Evolutionary conservation across 2,329 filamentous ascomycete species (phyloP), one percentile per base, ranked within the genome.

Genomic region (Colletotrichum sp.): DNA sequence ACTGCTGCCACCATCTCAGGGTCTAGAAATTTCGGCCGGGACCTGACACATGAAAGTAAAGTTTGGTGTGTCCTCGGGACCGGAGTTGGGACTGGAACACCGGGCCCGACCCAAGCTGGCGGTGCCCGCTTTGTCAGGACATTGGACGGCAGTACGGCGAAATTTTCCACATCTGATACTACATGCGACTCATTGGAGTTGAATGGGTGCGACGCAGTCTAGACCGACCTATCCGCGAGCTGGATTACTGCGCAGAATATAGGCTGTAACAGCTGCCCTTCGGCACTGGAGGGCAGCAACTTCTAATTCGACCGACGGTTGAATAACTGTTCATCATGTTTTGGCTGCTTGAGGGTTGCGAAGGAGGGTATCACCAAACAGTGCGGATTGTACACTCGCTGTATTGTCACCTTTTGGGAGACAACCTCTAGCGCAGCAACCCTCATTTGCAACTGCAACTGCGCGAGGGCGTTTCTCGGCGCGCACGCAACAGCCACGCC

Each of bases 311-410:
- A 49, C 44, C 44, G 44, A 49, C 44, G 44, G 44, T 49, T 13
- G 44, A 49, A 49, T 21, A 49, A 1, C 5, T 21, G 44, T 0
- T 49, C 18, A 13, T 4, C 6, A 49, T 49, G 5, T 21, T 49
- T 21, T 49, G 18, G 5, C 44, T 49, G 44, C n/a, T 49, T n/a
- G 18, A 0, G 0, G 18, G 44, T 0, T 49, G 10, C 18, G 9
- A 49, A 1, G n/a, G 18, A 49, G 9, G 18, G 10, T 21, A 21
- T 49, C 44, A 12, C 5, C 44, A 49, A 2, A 10, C 44, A 4
- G 10, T 0, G 10, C 13, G 44, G 0, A 0, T 7, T 21, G 3
- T 3, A 49, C 44, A 0, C 0, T 49, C 44, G 44, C n/a, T 21
- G 3, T 13, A 21, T 2, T 49, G 9, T 2, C 0, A 49, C 0